A percentile compares a stretch with the other conserved stretches of the same genome.
These are phyloP conservation scores for Mikania micrantha DNA, from an alignment of 129 eudicot genomes.

Conservation along the genomic window DNA sequence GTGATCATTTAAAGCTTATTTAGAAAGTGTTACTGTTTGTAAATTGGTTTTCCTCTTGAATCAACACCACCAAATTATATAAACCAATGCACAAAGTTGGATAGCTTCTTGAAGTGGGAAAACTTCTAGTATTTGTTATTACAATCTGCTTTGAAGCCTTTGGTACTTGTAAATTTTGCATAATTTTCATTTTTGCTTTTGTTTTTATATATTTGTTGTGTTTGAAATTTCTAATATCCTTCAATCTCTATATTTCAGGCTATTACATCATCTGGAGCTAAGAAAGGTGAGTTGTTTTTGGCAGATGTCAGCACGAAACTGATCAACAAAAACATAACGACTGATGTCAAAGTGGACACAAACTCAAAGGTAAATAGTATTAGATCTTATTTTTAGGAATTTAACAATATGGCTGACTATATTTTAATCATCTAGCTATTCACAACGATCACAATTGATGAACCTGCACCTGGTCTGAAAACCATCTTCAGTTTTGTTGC, in stretches of 20 bases:
- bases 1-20: not conserved
- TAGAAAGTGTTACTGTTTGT: not conserved
- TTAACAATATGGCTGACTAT: not conserved
- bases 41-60: not conserved
- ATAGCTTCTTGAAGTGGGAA: not conserved
- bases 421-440: slow-evolving; percentile 39
- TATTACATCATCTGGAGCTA: slow-evolving; percentile 43
- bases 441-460: slow-evolving; percentile 62
- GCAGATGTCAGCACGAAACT: slow-evolving; percentile 47
- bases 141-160: not conserved
- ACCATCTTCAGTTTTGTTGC: slow-evolving; percentile 67
- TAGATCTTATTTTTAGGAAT: not conserved
- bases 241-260: slow-evolving; percentile 31
- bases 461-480: slow-evolving; percentile 77
- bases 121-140: not conserved
- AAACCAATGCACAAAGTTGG: not conserved
- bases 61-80: not conserved
- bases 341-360: slow-evolving; percentile 56
- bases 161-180: not conserved
- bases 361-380: slow-evolving; percentile 44
- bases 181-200: no score
- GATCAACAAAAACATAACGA: slow-evolving; percentile 44
- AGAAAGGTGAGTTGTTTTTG: slow-evolving; percentile 50
- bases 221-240: not conserved
- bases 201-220: not conserved